Conservation (phyloP, 192 early-diverging fungal genomes). For the Chytriomyces sp. region DNA sequence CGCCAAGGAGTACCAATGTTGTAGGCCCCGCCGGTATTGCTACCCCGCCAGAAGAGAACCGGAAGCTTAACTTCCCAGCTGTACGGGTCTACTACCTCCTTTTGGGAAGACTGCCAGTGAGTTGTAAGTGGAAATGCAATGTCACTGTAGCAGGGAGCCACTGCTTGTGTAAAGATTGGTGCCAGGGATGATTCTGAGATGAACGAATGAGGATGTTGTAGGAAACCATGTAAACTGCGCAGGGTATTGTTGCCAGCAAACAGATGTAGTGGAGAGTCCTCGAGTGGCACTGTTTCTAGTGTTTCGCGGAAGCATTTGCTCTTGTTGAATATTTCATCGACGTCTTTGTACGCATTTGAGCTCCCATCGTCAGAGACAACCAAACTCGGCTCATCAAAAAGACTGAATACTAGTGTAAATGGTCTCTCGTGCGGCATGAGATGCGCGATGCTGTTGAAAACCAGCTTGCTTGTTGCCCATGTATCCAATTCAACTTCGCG, state of each 20-base stretch:
- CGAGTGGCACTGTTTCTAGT: neutral
- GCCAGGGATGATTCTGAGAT: neutral
- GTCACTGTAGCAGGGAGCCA: neutral
- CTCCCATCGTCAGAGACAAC: neutral
- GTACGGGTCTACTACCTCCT: neutral
- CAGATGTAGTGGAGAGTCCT: neutral
- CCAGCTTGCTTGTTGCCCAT: neutral
- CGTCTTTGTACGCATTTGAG: neutral
- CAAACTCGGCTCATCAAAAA: slow-evolving; percentile 17
- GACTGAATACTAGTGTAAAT: neutral
- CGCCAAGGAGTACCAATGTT: neutral
- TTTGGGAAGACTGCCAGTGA: neutral
- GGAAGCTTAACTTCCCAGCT: neutral
- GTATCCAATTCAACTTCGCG: too few relatives aligned
- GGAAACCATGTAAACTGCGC: slow-evolving; percentile 3
- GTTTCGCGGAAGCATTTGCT: neutral
- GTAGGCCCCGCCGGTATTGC: neutral
- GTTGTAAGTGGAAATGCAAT: neutral
- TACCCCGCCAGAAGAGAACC: slow-evolving; percentile 28
- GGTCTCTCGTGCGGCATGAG: neutral
- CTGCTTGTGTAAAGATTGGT: slow-evolving; percentile 13
- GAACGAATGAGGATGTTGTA: neutral
- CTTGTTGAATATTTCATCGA: neutral
- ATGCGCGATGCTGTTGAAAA: neutral
- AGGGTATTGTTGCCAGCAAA: neutral